These are phyloP conservation scores for Talaromyces ruber DNA, from an alignment of 495 filamentous ascomycete species.

Conservation along the genomic window DNA sequence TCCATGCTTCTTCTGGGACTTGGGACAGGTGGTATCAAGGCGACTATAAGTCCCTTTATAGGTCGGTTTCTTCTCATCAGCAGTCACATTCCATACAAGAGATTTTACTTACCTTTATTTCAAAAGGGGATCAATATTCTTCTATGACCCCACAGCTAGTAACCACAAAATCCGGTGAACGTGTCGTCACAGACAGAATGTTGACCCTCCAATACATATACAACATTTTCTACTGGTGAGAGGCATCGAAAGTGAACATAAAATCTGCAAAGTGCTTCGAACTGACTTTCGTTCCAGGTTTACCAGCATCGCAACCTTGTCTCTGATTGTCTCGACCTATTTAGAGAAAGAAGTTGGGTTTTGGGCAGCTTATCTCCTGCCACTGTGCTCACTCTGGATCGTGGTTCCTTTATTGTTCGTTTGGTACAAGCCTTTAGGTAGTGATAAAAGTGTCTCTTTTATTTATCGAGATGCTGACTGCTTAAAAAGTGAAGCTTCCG, in stretches of 20 bases:
- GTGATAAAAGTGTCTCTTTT: not conserved
- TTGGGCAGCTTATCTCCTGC: constrained; percentile 37
- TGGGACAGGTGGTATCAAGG: not conserved
- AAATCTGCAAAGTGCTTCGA: too few species aligned
- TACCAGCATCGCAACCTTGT: constrained; percentile 28
- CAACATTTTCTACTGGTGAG: constrained; percentile 56
- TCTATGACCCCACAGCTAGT: constrained; percentile 35
- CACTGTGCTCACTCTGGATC: constrained; percentile 20
- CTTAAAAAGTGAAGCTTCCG: constrained; percentile 22
- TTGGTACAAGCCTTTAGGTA: constrained; percentile 13
- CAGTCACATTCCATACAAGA: not conserved
- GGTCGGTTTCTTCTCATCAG: not conserved
- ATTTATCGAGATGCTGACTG: not conserved
- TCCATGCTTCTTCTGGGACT: not conserved
- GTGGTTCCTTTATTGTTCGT: constrained; percentile 22
- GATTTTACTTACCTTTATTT: not conserved
- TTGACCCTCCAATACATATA: constrained; percentile 55
- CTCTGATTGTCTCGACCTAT: constrained; percentile 33
- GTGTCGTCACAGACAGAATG: constrained; percentile 50
- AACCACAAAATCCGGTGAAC: constrained; percentile 36
- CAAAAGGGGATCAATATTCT: constrained; percentile 48
- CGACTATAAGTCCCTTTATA: not conserved
- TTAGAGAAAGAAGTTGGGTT: constrained; percentile 39
- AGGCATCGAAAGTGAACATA: constrained; percentile 14
- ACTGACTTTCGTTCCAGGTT: constrained; percentile 19